A percentile compares a stretch with the other conserved stretches of the same genome.
These are phyloP conservation scores for Kazachstania taianensis DNA, from an alignment of 805 yeast species.

Conservation along the genomic window DNA sequence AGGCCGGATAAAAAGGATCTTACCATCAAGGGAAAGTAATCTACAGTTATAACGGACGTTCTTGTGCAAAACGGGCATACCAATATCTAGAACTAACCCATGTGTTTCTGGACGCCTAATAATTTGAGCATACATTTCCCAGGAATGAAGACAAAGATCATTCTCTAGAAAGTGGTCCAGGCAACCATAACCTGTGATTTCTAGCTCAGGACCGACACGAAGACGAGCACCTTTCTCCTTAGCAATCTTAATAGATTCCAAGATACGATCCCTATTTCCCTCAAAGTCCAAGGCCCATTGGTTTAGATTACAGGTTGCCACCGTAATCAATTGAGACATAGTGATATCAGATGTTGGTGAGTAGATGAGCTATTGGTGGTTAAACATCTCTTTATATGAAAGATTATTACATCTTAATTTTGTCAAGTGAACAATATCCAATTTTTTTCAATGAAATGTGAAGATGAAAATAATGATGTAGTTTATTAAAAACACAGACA, in stretches of 20 bases:
- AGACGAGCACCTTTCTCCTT: conserved; percentile 65
- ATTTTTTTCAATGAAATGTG: too few species aligned
- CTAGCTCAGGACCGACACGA: conserved; percentile 95
- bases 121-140: conserved; percentile 88
- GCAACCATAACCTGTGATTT: conserved; percentile 90
- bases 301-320: conserved; percentile 89
- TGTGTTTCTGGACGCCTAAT: conserved; percentile 54
- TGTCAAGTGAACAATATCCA: too few species aligned
- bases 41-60: conserved; percentile 89
- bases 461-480: too few species aligned
- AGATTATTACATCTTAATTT: too few species aligned
- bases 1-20: conserved; percentile 80
- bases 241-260: conserved; percentile 70
- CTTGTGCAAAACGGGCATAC: conserved; percentile 87
- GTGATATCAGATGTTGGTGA: too few species aligned
- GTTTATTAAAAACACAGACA: too few species aligned
- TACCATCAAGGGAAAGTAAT: conserved; percentile 66
- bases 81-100: conserved; percentile 79
- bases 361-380: too few species aligned
- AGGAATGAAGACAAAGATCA: conserved; percentile 79
- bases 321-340: conserved; percentile 82
- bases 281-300: conserved; percentile 99
- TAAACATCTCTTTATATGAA: too few species aligned
- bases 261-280: conserved; percentile 87
- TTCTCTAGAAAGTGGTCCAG: conserved; percentile 88